Evolutionary conservation across 2,329 filamentous ascomycete species (phyloP).

Genomic region (Colletotrichum tabaci): DNA sequence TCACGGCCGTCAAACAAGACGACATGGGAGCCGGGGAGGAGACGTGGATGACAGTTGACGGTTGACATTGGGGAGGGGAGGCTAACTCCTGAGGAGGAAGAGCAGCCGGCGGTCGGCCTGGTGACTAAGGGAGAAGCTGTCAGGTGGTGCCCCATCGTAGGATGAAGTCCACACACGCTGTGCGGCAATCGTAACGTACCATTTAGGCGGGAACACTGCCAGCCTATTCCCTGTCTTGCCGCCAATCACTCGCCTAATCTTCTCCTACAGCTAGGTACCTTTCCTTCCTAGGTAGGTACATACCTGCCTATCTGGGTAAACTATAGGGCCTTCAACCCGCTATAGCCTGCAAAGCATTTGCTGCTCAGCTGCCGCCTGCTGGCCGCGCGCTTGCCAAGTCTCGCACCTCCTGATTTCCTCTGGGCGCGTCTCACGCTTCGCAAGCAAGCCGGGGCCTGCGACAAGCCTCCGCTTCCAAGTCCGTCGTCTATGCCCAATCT

Average conservation of each 20-base stretch:
- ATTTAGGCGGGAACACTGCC: slow-evolving; percentile 27
- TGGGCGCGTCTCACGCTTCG: slow-evolving; percentile 36
- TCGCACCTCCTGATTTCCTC: slow-evolving; percentile 34
- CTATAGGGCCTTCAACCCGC: not conserved
- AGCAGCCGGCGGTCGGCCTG: too few relatives aligned
- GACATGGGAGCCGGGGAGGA: too few relatives aligned
- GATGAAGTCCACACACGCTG: too few relatives aligned
- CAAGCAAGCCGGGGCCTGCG: slow-evolving; percentile 27
- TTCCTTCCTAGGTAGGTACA: too few relatives aligned
- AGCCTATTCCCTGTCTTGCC: slow-evolving; percentile 17
- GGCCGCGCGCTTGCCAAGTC: slow-evolving; percentile 36
- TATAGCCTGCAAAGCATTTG: too few relatives aligned
- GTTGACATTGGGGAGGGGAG: too few relatives aligned
- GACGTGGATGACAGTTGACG: too few relatives aligned
- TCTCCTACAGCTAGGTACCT: too few relatives aligned
- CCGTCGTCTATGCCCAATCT: slow-evolving; percentile 1
- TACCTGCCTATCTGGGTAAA: too few relatives aligned
- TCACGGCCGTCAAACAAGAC: not conserved
- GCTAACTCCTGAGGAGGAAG: not conserved
- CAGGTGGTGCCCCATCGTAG: not conserved
- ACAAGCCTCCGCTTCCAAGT: slow-evolving; percentile 27
- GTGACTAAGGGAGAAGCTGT: not conserved
- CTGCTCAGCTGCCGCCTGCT: not conserved
- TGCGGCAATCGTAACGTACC: slow-evolving; percentile 19
- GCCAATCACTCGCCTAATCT: slow-evolving; percentile 10